These are phyloP conservation scores for Vicia sativa DNA, from an alignment of 306 rosid species.

Conservation along the genomic window DNA sequence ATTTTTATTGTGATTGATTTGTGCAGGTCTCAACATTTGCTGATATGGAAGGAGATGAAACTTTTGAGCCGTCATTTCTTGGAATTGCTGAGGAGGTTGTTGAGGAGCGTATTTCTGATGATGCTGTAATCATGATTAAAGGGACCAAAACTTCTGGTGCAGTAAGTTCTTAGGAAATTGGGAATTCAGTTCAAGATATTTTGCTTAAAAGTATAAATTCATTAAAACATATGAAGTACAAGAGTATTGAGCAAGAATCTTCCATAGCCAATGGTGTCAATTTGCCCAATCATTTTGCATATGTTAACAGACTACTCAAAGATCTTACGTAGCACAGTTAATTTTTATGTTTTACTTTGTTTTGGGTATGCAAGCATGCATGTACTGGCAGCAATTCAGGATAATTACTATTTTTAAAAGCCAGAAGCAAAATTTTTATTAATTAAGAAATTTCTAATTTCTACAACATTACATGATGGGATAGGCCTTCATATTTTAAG, in stretches of 20 bases:
- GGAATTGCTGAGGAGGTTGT: conserved; percentile 97
- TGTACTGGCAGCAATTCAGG: neutral
- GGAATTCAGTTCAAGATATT: neutral
- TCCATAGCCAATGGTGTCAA: neutral
- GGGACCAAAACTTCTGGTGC: conserved; percentile 90
- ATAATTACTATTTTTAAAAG: neutral
- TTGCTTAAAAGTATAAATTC: neutral
- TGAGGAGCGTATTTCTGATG: conserved; percentile 92
- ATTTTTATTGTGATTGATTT: conserved; percentile 30
- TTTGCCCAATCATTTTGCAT: conserved; percentile 19
- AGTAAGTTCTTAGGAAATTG: conserved; percentile 52
- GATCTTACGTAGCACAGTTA: neutral
- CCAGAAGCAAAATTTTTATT: neutral
- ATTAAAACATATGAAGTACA: neutral
- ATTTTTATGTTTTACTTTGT: neutral
- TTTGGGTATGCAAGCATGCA: neutral
- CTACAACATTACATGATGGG: neutral
- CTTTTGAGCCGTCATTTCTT: conserved; percentile 89
- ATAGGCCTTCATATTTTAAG: neutral
- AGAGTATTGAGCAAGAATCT: conserved; percentile 22
- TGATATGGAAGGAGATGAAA: conserved; percentile 99
- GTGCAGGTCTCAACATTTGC: conserved; percentile 92
- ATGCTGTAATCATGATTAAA: conserved; percentile 84
- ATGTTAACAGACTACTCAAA: neutral
- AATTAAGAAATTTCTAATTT: neutral